These are phyloP conservation scores for Phytopythium kandeliae DNA, from an alignment of 352 stramenopile species.

Conservation along the genomic window DNA sequence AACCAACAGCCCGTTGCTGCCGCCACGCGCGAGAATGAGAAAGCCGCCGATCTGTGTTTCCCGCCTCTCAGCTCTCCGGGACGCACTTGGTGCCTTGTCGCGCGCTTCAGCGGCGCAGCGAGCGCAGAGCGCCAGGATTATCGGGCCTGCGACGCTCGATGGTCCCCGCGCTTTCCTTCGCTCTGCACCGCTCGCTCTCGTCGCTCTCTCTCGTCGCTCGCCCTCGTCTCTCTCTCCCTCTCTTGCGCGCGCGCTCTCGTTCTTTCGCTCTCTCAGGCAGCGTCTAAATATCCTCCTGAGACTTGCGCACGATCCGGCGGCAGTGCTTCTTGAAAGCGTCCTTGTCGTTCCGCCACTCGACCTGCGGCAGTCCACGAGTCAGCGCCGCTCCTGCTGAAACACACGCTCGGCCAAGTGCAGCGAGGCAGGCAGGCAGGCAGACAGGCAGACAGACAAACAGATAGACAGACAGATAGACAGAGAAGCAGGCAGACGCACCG, in stretches of 20 bases:
- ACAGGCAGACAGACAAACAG: too few species aligned
- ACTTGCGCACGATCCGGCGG: conserved; percentile 88
- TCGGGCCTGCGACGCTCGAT: too few species aligned
- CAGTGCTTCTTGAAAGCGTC: conserved; percentile 93
- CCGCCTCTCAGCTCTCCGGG: neutral
- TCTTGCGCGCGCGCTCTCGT: neutral
- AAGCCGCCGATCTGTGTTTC: neutral
- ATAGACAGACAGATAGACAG: too few species aligned
- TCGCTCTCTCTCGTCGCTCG: neutral
- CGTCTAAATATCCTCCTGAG: conserved; percentile 90
- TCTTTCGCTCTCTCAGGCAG: neutral
- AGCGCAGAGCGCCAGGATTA: neutral
- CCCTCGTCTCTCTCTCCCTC: neutral
- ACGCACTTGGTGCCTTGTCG: neutral
- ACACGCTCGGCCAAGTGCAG: too few species aligned
- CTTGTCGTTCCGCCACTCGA: conserved; percentile 90
- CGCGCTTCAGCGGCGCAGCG: neutral
- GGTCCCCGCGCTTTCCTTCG: too few species aligned
- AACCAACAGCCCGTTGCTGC: too few species aligned
- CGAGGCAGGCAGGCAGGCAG: too few species aligned
- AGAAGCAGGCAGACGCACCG: conserved; percentile 80
- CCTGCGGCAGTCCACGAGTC: conserved; percentile 35
- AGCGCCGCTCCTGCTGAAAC: too few species aligned
- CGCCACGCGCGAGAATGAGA: too few species aligned
- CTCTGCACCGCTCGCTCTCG: too few species aligned